Evolutionary conservation across 2,329 filamentous ascomycete genomes (phyloP).

Genomic region (Capronia epimyces): DNA sequence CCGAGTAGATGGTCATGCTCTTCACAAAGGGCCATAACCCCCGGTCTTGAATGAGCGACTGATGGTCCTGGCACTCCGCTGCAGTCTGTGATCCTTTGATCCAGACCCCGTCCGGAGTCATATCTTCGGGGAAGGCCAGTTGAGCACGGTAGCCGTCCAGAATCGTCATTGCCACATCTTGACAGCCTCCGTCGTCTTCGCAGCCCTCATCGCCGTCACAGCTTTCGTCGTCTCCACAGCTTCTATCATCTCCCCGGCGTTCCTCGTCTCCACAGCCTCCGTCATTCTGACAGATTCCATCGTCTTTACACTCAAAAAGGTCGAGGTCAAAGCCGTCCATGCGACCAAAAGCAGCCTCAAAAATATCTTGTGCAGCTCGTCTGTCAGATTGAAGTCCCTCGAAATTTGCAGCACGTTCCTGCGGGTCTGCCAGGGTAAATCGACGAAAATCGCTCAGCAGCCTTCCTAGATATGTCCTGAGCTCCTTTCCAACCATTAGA

Average conservation of each 20-base stretch:
- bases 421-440: neutral
- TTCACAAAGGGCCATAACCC: constrained; percentile 15
- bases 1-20: constrained; percentile 2
- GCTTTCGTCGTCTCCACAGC: neutral
- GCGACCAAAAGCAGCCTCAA: neutral
- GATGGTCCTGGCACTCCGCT: neutral
- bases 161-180: neutral
- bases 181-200: neutral
- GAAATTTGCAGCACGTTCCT: neutral
- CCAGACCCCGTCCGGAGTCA: constrained; percentile 3
- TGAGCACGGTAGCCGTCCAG: neutral
- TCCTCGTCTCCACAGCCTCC: too few species aligned
- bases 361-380: neutral
- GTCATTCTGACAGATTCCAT: too few species aligned
- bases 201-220: too few species aligned
- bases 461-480: neutral
- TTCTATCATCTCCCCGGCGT: too few species aligned
- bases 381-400: neutral
- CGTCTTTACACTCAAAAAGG: constrained; percentile 1
- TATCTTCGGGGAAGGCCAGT: neutral
- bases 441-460: neutral
- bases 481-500: neutral
- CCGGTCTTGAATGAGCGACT: neutral
- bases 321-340: constrained; percentile 1
- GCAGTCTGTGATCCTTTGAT: neutral